Conservation (phyloP, 2,329 filamentous ascomycete species). For the Rosellinia necatrix region DNA sequence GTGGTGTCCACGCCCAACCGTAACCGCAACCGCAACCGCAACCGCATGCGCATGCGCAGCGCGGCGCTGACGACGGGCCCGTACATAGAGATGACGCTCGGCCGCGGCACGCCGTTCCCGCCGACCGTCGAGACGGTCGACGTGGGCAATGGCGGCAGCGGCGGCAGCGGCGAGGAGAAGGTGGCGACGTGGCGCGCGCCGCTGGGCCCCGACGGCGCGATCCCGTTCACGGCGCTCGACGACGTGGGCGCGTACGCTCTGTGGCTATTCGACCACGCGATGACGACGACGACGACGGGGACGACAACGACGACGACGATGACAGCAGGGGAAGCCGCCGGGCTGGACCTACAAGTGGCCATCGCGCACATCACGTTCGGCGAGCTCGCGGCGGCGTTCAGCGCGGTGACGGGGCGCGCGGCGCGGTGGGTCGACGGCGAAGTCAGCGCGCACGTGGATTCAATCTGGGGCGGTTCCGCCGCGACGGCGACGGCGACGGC, state of each 20-base stretch:
- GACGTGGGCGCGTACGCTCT: conserved; percentile 53
- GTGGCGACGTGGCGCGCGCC: conserved; percentile 33
- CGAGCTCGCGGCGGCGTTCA: conserved; percentile 49
- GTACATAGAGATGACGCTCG: conserved; percentile 52
- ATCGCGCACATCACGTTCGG: conserved; percentile 48
- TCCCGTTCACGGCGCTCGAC: conserved; percentile 50
- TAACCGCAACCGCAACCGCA: too few species aligned
- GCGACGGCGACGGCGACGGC: too few species aligned
- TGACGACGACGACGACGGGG: too few species aligned
- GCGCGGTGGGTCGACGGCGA: conserved; percentile 46
- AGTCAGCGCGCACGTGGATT: conserved; percentile 43
- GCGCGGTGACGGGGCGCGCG: conserved; percentile 47
- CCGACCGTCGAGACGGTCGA: conserved; percentile 45
- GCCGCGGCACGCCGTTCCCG: conserved; percentile 44
- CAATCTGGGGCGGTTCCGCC: conserved; percentile 21
- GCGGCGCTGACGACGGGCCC: conserved; percentile 65
- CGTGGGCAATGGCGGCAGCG: too few species aligned
- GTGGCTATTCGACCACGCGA: conserved; percentile 55
- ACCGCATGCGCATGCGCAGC: conserved; percentile 51
- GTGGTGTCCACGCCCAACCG: too few species aligned
- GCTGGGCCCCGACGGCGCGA: conserved; percentile 44
- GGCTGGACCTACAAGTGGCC: conserved; percentile 51
- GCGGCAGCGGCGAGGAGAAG: too few species aligned
- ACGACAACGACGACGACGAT: too few species aligned
- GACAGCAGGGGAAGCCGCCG: conserved; percentile 48